phyloP scores from a whole-genome alignment of 1,139 yeast species.

The Meyerozyma elateridarum region DNA sequence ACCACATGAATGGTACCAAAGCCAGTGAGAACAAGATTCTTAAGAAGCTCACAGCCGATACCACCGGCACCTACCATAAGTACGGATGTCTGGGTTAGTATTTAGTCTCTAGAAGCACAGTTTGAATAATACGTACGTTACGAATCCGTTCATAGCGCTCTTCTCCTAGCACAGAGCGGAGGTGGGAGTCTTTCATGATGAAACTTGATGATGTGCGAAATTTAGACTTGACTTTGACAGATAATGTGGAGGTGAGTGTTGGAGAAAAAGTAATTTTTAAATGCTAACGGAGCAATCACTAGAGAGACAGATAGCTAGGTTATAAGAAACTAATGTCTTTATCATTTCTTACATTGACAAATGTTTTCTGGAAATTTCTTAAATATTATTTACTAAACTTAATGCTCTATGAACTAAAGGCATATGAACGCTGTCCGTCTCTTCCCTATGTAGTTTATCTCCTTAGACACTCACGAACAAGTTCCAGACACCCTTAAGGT shows the following conservation, averaged over 20 bases:
- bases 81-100: constrained; percentile 47
- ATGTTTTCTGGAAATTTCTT: too few relatives aligned
- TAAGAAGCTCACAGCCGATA: constrained; percentile 94
- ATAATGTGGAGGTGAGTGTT: too few relatives aligned
- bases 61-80: constrained; percentile 98
- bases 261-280: too few relatives aligned
- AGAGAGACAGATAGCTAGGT: too few relatives aligned
- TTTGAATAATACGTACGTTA: constrained; percentile 5
- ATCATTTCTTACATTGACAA: too few relatives aligned
- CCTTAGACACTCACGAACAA: constrained; percentile 57
- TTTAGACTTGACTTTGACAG: too few relatives aligned
- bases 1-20: constrained; percentile 88
- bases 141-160: constrained; percentile 28
- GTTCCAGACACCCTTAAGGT: constrained; percentile 71
- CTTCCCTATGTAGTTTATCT: background rate
- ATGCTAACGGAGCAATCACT: too few relatives aligned
- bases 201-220: background rate
- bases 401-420: too few relatives aligned
- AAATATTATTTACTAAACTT: too few relatives aligned
- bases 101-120: constrained; percentile 4
- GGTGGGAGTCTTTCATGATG: constrained; percentile 33
- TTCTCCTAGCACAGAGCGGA: constrained; percentile 41
- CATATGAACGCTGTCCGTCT: background rate
- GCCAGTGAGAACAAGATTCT: constrained; percentile 77
- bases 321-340: too few relatives aligned